Evolutionary conservation across 139 green algal genomes (phyloP), one percentile per base, ranked within the genome.

Genomic region (Prasinococcaceae sp.): DNA sequence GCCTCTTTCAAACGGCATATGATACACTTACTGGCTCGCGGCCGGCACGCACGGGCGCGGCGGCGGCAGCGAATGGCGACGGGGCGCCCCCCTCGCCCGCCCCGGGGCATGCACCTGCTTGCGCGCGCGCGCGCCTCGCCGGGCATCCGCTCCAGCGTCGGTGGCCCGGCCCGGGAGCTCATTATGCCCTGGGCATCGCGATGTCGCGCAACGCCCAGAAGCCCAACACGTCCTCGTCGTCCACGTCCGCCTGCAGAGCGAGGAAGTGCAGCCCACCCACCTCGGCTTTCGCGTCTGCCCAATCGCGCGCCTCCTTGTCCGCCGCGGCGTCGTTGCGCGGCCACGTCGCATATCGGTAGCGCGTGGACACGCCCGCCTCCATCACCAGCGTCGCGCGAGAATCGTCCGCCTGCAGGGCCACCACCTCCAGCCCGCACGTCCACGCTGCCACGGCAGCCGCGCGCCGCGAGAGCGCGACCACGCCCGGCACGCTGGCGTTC

Each of bases 181-280:
- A n/a, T n/a, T n/a, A n/a, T n/a, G n/a, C n/a, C n/a, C n/a, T n/a
- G n/a, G n/a, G n/a, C n/a, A n/a, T n/a, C n/a, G n/a, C n/a, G n/a
- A n/a, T n/a, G 39, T 94, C 82, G 61, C 79, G 77, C 61, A 98
- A 58, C 23, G 97, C 56, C 90, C 90, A 98, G 38, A 98, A 63
- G 0, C 90, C 90, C 20, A 72, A 72, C 37, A 81, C 78, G 8
- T 81, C 68, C 36, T 94, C 84, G 6, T 67, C 73, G 38, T 97
- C 90, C 14, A 85, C 81, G 58, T 94, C 76, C 6, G 60, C 69
- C 68, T 96, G 90, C 4, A 98, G 72, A 0, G 81, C 90, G 46
- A 98, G 63, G 63, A 98, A 98, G 61, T 98, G 90, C 47, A 98
- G 53, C 3, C 90, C 90, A 30, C 72, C 79, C 59, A 37, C 60